phyloP scores from a whole-genome alignment of 2,329 filamentous ascomycete genomes.

The Aureobasidium lini region DNA sequence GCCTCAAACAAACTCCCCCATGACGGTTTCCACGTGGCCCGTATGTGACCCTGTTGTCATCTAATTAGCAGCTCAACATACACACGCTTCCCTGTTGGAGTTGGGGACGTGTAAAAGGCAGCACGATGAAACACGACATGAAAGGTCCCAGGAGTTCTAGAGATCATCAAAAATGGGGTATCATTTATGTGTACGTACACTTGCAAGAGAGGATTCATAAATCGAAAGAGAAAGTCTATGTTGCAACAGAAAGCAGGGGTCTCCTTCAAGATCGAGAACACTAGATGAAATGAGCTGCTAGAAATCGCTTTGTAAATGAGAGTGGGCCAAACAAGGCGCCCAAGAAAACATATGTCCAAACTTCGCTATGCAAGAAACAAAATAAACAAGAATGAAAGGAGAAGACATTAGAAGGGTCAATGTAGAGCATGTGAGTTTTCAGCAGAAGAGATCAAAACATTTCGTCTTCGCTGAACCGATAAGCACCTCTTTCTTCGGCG shows the following conservation, averaged over 20 bases:
- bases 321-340: neutral
- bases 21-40: no score
- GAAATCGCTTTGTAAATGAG: neutral
- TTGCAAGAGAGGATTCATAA: neutral
- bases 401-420: neutral
- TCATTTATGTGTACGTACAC: constrained; percentile 5
- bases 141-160: neutral
- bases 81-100: no score
- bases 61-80: no score
- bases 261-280: neutral
- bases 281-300: neutral
- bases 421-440: neutral
- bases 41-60: no score
- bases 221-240: constrained; percentile 2
- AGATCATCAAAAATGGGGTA: neutral
- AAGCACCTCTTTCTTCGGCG: constrained; percentile 21
- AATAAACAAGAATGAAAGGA: neutral
- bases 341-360: neutral
- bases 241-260: neutral
- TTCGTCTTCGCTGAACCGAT: constrained; percentile 17
- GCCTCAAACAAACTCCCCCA: no score
- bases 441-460: constrained; percentile 20
- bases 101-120: no score
- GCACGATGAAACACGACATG: neutral
- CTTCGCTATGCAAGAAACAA: constrained; percentile 12